phyloP scores from a whole-genome alignment of 495 filamentous ascomycete species.

The Penicillium goetzii region DNA sequence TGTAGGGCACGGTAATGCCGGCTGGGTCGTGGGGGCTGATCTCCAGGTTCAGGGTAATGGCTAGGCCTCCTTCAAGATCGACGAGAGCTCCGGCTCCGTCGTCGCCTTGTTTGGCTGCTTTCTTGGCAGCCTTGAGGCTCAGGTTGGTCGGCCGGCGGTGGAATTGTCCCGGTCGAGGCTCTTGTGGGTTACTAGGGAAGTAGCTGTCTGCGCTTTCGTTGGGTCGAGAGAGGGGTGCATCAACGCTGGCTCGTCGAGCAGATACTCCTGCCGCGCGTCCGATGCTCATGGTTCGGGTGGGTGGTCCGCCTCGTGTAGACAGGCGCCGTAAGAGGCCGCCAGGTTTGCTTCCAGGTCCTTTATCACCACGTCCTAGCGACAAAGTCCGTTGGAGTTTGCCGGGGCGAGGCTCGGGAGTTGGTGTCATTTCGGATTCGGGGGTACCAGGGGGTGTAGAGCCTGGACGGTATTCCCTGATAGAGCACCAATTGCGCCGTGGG shows the following conservation, averaged over 20 bases:
- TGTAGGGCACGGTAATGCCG: constrained; percentile 86
- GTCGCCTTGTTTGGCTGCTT: constrained; percentile 42
- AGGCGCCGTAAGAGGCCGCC: constrained; percentile 60
- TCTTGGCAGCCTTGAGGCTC: constrained; percentile 58
- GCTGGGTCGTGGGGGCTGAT: constrained; percentile 80
- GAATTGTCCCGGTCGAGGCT: constrained; percentile 56
- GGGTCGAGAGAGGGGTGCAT: constrained; percentile 39
- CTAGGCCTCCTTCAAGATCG: constrained; percentile 77
- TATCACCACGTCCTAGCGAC: constrained; percentile 63
- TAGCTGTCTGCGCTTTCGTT: constrained; percentile 43
- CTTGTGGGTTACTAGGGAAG: constrained; percentile 36
- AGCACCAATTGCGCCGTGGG: constrained; percentile 91
- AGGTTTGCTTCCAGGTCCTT: constrained; percentile 33
- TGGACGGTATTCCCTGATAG: constrained; percentile 80
- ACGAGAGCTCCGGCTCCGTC: constrained; percentile 52
- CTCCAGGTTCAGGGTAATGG: constrained; percentile 85
- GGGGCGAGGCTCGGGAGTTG: constrained; percentile 47
- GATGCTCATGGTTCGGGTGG: constrained; percentile 47
- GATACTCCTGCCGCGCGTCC: constrained; percentile 28
- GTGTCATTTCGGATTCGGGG: constrained; percentile 40
- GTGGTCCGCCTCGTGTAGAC: constrained; percentile 47
- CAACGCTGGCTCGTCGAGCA: constrained; percentile 45
- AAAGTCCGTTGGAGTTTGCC: constrained; percentile 60
- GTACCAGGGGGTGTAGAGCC: constrained; percentile 72
- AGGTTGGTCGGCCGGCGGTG: constrained; percentile 74